Percentiles rank a stretch among this genome's conserved stretches.
phyloP scores from a whole-genome alignment of 192 early-diverging fungal species.

The Linnemannia zychae region DNA sequence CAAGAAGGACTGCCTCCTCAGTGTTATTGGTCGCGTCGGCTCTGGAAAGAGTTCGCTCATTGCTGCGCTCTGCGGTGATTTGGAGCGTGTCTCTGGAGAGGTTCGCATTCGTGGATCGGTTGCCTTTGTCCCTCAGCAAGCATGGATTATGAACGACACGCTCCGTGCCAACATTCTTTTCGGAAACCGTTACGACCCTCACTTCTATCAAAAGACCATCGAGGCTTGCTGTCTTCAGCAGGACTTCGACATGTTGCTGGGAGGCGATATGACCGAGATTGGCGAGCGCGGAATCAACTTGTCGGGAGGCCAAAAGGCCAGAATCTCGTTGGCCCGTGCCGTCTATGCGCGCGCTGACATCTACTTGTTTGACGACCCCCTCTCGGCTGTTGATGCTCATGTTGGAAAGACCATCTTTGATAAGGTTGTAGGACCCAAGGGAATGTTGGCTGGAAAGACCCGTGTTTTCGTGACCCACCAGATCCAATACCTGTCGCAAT shows the following conservation, averaged over 20 bases:
- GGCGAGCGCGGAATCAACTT: conserved; percentile 93
- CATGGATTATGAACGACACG: conserved; percentile 98
- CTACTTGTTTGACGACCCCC: conserved; percentile 64
- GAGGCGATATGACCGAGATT: conserved; percentile 93
- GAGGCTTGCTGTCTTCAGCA: conserved; percentile 86
- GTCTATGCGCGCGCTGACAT: conserved; percentile 92
- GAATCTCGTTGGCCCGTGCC: conserved; percentile 75
- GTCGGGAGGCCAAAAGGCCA: conserved; percentile 94
- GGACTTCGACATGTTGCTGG: conserved; percentile 88
- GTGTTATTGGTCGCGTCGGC: conserved; percentile 58
- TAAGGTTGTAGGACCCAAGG: conserved; percentile 89
- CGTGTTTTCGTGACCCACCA: conserved; percentile 88
- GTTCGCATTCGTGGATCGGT: conserved; percentile 75
- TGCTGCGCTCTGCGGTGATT: conserved; percentile 83
- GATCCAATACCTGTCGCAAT: conserved; percentile 80
- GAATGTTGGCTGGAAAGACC: conserved; percentile 81
- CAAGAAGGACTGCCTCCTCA: conserved; percentile 42
- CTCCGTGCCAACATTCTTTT: conserved; percentile 94
- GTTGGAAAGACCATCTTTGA: conserved; percentile 82
- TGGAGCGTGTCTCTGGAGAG: conserved; percentile 75
- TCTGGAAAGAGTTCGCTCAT: conserved; percentile 68
- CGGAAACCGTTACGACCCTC: conserved; percentile 80
- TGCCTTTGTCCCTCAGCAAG: conserved; percentile 73
- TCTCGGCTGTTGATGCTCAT: conserved; percentile 76
- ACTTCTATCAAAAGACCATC: conserved; percentile 65